A percentile compares a stretch with the other conserved stretches of the same genome.
These are phyloP conservation scores for Auricularia cornea DNA, from an alignment of 768 basidiomycete species.

Conservation along the genomic window DNA sequence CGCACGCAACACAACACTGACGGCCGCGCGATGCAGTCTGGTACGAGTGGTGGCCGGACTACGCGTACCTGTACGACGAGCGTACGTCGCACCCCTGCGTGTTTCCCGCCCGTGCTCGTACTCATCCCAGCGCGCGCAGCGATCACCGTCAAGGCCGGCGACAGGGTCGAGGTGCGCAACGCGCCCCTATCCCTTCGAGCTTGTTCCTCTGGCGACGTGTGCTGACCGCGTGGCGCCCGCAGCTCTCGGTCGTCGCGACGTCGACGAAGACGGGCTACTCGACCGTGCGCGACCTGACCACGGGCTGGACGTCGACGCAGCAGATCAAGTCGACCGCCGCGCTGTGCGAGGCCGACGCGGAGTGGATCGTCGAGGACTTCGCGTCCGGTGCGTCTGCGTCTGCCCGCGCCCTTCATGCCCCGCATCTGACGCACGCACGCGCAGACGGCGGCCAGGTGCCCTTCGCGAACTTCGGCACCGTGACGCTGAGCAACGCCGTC, in stretches of 20 bases:
- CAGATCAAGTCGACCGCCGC: conserved; percentile 20
- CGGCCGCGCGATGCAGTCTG: conserved; percentile 11
- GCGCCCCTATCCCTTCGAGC: too few species aligned
- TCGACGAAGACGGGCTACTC: conserved; percentile 19
- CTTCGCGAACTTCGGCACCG: conserved; percentile 31
- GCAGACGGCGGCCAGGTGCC: conserved; percentile 19
- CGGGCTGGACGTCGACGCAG: conserved; percentile 21
- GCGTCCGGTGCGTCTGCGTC: conserved; percentile 13
- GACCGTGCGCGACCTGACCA: conserved; percentile 19
- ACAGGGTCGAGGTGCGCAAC: conserved; percentile 16
- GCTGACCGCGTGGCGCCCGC: neutral
- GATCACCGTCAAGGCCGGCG: conserved; percentile 21
- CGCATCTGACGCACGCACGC: neutral
- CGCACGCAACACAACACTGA: neutral
- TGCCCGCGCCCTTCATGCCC: neutral
- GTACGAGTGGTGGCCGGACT: conserved; percentile 29
- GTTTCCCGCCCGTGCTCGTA: neutral
- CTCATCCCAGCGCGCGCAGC: too few species aligned
- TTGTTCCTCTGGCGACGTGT: too few species aligned
- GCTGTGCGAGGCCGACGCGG: conserved; percentile 28
- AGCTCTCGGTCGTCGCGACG: conserved; percentile 20
- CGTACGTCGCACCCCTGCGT: neutral
- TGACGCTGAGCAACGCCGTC: conserved; percentile 26
- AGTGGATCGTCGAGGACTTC: conserved; percentile 34
- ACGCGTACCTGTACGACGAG: conserved; percentile 22